Percentiles rank a stretch among this genome's conserved stretches.
phyloP scores from a whole-genome alignment of 108 stramenopile species.

The Aurantiochytrium sp. region DNA sequence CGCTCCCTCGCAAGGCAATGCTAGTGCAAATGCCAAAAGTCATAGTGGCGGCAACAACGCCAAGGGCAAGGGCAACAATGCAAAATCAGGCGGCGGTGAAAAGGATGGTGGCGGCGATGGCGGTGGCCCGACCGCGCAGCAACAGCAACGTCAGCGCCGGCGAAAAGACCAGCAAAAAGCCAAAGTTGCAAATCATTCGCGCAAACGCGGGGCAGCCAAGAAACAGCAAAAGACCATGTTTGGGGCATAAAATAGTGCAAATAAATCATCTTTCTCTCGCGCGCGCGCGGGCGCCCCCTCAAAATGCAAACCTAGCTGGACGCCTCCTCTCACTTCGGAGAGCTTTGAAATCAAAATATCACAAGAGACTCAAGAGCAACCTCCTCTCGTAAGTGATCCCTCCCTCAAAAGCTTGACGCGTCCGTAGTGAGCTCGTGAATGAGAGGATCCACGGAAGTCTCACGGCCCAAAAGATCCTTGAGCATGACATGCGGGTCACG shows the following conservation, averaged over 20 bases:
- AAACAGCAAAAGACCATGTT: background rate
- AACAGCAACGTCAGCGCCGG: background rate
- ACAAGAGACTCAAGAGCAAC: no score
- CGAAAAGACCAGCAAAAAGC: background rate
- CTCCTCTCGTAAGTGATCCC: no score
- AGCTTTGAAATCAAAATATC: no score
- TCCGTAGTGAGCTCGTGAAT: background rate
- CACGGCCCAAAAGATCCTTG: conserved; percentile 27
- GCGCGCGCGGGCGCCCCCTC: no score
- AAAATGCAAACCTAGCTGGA: no score
- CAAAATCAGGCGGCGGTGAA: background rate
- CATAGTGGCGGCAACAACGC: background rate
- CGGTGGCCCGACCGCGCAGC: background rate
- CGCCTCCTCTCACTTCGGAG: no score
- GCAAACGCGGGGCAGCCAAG: conserved; percentile 7
- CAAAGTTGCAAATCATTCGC: background rate
- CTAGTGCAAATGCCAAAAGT: background rate
- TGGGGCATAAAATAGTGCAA: background rate
- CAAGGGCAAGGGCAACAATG: background rate
- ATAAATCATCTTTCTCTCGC: no score
- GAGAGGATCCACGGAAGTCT: background rate
- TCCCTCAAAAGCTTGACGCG: no score
- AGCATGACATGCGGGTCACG: conserved; percentile 39
- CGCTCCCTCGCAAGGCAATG: background rate
- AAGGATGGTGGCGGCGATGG: background rate